Conservation (phyloP, 1,284 basidiomycete genomes). For the Rhodotorula sp. region DNA sequence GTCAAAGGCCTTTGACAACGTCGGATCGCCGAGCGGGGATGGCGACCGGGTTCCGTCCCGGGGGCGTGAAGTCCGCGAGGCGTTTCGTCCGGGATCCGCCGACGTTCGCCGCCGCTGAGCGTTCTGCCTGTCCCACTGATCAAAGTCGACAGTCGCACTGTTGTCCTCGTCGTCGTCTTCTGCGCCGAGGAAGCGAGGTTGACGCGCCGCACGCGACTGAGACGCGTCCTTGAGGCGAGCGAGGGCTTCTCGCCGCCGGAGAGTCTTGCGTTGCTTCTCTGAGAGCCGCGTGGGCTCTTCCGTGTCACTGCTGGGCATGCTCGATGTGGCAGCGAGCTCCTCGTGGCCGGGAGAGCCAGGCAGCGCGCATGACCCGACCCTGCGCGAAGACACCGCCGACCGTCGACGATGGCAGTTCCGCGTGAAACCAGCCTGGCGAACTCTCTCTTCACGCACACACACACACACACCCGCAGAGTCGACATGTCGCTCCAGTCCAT, state of each 20-base stretch:
- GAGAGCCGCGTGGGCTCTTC: not conserved
- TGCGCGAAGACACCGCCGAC: not conserved
- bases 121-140: slow-evolving; percentile 6
- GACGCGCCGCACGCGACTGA: not conserved
- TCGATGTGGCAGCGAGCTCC: not conserved
- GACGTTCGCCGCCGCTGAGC: not conserved
- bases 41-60: not conserved
- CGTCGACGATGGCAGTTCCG: not conserved
- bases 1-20: slow-evolving; percentile 37
- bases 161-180: slow-evolving; percentile 15
- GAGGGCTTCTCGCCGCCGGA: slow-evolving; percentile 14
- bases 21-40: slow-evolving; percentile 10
- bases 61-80: not conserved
- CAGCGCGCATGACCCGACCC: not conserved
- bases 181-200: slow-evolving; percentile 25
- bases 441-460: not conserved
- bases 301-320: slow-evolving; percentile 3
- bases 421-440: not conserved
- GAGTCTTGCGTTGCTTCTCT: slow-evolving; percentile 1
- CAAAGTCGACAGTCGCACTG: not conserved
- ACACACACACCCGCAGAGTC: too few relatives aligned
- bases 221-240: slow-evolving; percentile 14
- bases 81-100: not conserved
- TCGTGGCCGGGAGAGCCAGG: not conserved
- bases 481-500: slow-evolving; percentile 21